Percentiles rank a stretch among this genome's conserved stretches.
Conservation (phyloP, 805 yeast genomes). For the Suhomyces sp. region DNA sequence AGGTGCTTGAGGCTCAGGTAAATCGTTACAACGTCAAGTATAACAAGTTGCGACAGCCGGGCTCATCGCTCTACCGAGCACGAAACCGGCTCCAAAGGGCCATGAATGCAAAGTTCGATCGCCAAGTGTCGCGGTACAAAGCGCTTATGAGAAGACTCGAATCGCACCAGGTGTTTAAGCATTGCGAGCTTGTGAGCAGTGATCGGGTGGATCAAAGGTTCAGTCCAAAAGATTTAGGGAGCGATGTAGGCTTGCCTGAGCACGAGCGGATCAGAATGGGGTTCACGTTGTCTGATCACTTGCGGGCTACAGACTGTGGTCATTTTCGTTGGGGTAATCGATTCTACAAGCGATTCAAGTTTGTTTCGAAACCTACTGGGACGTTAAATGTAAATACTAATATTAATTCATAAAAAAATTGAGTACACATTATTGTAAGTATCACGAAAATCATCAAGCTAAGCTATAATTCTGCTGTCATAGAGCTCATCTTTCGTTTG, state of each 20-base stretch:
- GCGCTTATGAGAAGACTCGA: conserved; percentile 14
- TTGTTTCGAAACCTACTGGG: neutral
- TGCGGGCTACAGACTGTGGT: conserved; percentile 21
- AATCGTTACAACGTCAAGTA: conserved; percentile 6
- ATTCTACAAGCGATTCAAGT: conserved; percentile 22
- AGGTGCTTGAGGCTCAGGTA: conserved; percentile 3
- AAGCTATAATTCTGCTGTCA: too few species aligned
- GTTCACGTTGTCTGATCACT: conserved; percentile 31
- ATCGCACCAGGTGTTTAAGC: conserved; percentile 26
- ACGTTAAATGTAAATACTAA: neutral
- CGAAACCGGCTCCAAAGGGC: conserved; percentile 9
- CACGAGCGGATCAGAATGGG: conserved; percentile 27
- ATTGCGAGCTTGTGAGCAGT: conserved; percentile 30
- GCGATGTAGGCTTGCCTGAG: conserved; percentile 19
- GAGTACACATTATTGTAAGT: too few species aligned
- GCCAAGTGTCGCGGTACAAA: conserved; percentile 10
- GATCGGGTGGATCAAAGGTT: neutral
- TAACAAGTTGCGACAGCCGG: neutral
- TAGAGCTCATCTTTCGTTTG: too few species aligned
- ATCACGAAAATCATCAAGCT: too few species aligned
- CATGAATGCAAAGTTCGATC: conserved; percentile 12
- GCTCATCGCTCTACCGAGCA: conserved; percentile 5
- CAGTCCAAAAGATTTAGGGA: neutral
- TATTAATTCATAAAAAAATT: neutral
- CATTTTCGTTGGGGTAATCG: conserved; percentile 28